Percentiles rank a stretch among this genome's conserved stretches.
Evolutionary conservation across 805 yeast genomes (phyloP).

Genomic region (Pichia nakasei): DNA sequence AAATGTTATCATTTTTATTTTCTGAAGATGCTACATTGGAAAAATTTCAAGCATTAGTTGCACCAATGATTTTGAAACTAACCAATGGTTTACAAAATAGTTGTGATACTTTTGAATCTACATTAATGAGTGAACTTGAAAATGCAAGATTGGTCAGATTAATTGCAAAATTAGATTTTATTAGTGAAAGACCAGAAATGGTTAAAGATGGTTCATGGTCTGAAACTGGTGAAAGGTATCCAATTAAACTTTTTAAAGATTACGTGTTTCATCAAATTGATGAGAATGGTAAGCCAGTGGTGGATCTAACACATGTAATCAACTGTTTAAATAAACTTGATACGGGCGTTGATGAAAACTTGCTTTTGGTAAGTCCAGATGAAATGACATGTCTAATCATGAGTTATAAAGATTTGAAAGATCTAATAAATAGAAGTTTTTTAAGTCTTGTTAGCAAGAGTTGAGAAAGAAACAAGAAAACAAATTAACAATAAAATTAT

Average conservation of each 20-base stretch:
- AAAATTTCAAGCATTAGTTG: slow-evolving; percentile 32
- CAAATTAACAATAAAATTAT: neutral
- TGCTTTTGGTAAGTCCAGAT: slow-evolving; percentile 74
- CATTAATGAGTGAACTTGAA: slow-evolving; percentile 67
- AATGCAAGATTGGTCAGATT: slow-evolving; percentile 81
- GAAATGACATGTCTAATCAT: slow-evolving; percentile 80
- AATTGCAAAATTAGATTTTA: slow-evolving; percentile 69
- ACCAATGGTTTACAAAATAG: slow-evolving; percentile 43
- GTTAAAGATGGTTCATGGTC: slow-evolving; percentile 52
- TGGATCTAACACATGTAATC: slow-evolving; percentile 78
- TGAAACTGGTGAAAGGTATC: slow-evolving; percentile 67
- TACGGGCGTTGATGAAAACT: slow-evolving; percentile 79
- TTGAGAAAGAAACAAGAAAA: neutral
- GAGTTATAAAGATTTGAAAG: slow-evolving; percentile 75
- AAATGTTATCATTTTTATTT: slow-evolving; percentile 32
- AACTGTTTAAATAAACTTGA: slow-evolving; percentile 80
- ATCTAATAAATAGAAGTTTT: slow-evolving; percentile 60
- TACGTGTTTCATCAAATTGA: slow-evolving; percentile 80
- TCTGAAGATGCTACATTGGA: slow-evolving; percentile 20
- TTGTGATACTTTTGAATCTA: slow-evolving; percentile 52
- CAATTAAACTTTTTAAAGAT: slow-evolving; percentile 68
- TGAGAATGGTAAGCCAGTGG: slow-evolving; percentile 64
- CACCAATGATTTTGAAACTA: slow-evolving; percentile 36
- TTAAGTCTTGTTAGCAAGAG: slow-evolving; percentile 31
- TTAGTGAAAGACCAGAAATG: slow-evolving; percentile 65